A percentile compares a stretch with the other conserved stretches of the same genome.
These are phyloP conservation scores for Psilocybe mexicana DNA, from an alignment of 1,284 basidiomycete genomes.

Conservation along the genomic window DNA sequence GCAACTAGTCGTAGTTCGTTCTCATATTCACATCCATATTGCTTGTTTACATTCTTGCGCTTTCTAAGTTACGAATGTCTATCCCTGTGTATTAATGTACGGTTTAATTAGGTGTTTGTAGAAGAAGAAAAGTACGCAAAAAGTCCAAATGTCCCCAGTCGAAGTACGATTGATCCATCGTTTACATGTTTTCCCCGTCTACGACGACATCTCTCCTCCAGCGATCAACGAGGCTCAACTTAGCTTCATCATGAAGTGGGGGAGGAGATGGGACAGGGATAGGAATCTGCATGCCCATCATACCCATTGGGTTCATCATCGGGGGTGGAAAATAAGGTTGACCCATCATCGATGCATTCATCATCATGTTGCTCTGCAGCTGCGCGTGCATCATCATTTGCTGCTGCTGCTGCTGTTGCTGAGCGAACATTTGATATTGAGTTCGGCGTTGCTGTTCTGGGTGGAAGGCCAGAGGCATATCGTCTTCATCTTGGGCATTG, in stretches of 20 bases:
- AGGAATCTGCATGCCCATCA: constrained; percentile 55
- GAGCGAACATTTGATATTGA: constrained; percentile 69
- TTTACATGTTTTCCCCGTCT: constrained; percentile 45
- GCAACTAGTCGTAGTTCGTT: neutral
- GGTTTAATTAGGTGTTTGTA: neutral
- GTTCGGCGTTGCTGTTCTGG: constrained; percentile 75
- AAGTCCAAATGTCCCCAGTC: neutral
- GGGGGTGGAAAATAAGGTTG: constrained; percentile 60
- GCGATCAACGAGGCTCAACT: constrained; percentile 70
- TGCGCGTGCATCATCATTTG: constrained; percentile 77
- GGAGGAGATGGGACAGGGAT: constrained; percentile 59
- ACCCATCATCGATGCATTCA: constrained; percentile 66
- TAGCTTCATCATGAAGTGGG: constrained; percentile 60
- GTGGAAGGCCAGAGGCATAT: constrained; percentile 69
- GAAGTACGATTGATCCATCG: neutral
- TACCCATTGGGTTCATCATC: constrained; percentile 50
- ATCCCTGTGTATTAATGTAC: constrained; percentile 9
- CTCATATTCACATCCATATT: neutral
- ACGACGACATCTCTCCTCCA: constrained; percentile 78
- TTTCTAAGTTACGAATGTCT: neutral
- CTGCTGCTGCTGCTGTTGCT: constrained; percentile 56
- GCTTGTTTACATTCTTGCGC: constrained; percentile 1
- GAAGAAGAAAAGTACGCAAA: neutral
- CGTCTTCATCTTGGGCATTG: constrained; percentile 56
- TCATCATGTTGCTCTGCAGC: constrained; percentile 72